Percentiles rank a stretch among this genome's conserved stretches.
These are phyloP conservation scores for Flaveria bidentis DNA, from an alignment of 129 eudicot species.

Conservation along the genomic window DNA sequence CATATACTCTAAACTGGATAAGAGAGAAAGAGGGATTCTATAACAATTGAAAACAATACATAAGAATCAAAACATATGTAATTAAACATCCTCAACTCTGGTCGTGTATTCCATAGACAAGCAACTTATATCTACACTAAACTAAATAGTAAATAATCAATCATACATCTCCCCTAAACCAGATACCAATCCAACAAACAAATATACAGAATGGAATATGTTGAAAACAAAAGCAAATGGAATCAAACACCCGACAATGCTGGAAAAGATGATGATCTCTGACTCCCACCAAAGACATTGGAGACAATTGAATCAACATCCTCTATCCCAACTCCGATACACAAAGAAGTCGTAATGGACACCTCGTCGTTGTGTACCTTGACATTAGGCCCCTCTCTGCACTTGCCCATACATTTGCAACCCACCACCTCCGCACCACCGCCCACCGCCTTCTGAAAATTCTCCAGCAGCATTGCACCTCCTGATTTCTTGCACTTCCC, in stretches of 20 bases:
- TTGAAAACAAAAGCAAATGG: background rate
- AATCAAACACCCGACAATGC: constrained; percentile 21
- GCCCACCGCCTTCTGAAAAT: constrained; percentile 58
- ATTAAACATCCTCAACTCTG: no score
- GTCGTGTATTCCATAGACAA: no score
- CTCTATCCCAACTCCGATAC: constrained; percentile 69
- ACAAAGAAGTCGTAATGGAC: constrained; percentile 36
- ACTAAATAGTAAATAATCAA: background rate
- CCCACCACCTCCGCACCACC: constrained; percentile 60
- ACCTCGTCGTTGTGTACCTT: constrained; percentile 30
- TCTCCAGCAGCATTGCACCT: constrained; percentile 49
- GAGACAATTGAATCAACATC: constrained; percentile 70
- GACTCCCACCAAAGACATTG: constrained; percentile 46
- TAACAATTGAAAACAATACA: no score
- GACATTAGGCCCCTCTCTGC: constrained; percentile 77
- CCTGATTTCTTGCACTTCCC: constrained; percentile 96
- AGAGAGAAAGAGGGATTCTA: no score
- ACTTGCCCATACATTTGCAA: constrained; percentile 93
- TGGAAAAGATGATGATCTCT: background rate
- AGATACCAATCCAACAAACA: background rate
- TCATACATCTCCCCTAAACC: background rate
- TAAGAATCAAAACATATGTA: no score
- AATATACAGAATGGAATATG: constrained; percentile 1
- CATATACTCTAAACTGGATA: no score
- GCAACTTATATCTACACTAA: background rate